Evolutionary conservation across 805 yeast genomes (phyloP).

Genomic region (Aciculoconidium aculeatum): DNA sequence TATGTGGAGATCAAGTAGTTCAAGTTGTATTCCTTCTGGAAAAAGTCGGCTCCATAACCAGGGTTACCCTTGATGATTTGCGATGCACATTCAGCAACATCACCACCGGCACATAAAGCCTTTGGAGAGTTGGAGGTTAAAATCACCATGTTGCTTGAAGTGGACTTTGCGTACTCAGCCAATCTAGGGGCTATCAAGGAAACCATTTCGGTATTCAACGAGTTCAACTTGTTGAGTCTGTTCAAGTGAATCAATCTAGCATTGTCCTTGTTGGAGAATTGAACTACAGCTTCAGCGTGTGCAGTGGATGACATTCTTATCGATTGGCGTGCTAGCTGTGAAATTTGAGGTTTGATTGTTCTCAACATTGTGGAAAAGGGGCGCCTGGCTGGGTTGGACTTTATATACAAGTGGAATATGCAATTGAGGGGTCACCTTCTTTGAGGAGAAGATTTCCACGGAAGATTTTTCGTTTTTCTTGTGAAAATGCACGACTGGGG

Average conservation of each 20-base stretch:
- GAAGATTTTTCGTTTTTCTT: constrained; percentile 5
- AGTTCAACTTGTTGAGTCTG: constrained; percentile 79
- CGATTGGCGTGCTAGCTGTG: constrained; percentile 3
- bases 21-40: constrained; percentile 74
- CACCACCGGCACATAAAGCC: constrained; percentile 95
- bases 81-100: constrained; percentile 74
- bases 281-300: constrained; percentile 46
- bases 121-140: constrained; percentile 60
- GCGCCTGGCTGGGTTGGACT: too few species aligned
- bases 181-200: constrained; percentile 64
- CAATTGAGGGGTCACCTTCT: constrained; percentile 1
- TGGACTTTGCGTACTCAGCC: constrained; percentile 68
- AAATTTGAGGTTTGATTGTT: constrained; percentile 3
- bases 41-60: constrained; percentile 54
- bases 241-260: constrained; percentile 73
- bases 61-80: constrained; percentile 45
- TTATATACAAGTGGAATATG: constrained; percentile 1
- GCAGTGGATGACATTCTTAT: constrained; percentile 9
- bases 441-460: constrained; percentile 1
- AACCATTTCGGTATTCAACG: constrained; percentile 75
- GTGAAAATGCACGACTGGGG: constrained; percentile 8
- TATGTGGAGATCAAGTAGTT: constrained; percentile 78
- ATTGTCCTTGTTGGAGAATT: constrained; percentile 54
- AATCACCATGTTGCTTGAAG: constrained; percentile 57
- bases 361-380: constrained; percentile 8